phyloP scores from a whole-genome alignment of 108 stramenopile genomes.

The Poteriospumella lacustris region DNA sequence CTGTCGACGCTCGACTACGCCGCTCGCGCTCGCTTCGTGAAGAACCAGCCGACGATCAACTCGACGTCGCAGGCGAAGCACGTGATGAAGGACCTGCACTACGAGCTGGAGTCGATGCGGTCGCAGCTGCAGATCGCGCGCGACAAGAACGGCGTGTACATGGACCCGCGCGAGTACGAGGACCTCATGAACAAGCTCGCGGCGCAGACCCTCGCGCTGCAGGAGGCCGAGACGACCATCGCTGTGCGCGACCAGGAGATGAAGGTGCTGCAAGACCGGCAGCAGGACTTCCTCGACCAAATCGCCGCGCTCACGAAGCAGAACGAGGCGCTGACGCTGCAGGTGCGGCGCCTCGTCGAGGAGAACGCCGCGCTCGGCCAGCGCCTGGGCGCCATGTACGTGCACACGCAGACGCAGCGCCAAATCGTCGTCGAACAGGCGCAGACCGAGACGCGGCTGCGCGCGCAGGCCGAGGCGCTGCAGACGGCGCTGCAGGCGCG shows the following conservation, averaged over 20 bases:
- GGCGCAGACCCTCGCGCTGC: not conserved
- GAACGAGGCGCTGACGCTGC: not conserved
- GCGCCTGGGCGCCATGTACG: not conserved
- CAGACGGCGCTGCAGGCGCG: not conserved
- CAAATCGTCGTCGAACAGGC: not conserved
- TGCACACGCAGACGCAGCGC: not conserved
- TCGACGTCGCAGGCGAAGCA: too few relatives aligned
- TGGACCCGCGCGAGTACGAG: conserved; percentile 46
- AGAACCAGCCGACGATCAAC: conserved; percentile 40
- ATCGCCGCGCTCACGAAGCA: not conserved
- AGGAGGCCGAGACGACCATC: not conserved
- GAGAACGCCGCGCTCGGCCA: not conserved
- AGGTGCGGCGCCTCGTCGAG: not conserved
- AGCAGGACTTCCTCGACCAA: not conserved
- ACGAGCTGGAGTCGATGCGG: conserved; percentile 41
- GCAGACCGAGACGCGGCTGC: not conserved
- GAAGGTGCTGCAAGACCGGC: not conserved
- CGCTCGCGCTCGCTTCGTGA: conserved; percentile 44
- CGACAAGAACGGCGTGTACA: conserved; percentile 60
- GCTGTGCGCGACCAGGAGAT: not conserved
- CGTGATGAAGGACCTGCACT: not conserved
- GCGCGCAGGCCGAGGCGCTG: not conserved
- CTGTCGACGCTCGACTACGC: conserved; percentile 52
- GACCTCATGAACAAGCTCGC: conserved; percentile 38
- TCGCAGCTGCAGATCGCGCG: conserved; percentile 41